Base-by-base conservation (phyloP, 306 rosid species). In the Dalbergia oliveri region DNA sequence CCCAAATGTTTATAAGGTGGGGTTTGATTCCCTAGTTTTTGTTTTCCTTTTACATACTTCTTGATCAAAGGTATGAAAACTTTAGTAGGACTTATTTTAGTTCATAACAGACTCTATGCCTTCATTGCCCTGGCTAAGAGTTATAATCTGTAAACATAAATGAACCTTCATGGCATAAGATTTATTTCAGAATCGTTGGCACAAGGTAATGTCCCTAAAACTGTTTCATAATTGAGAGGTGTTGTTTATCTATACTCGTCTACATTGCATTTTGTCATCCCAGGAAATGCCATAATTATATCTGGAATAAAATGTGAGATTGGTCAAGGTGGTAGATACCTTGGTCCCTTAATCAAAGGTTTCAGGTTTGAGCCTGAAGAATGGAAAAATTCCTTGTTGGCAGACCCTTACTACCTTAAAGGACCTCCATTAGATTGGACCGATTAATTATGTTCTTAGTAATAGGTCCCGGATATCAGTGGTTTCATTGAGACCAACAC, bases 1-100 rank as follows among this genome's bases (percentile, higher is more conserved):
- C 69, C 81, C 51, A 57, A 56, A 14, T 59, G 79, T 84, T 81
- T 81, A 84, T 49, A 21, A 79, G 66, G 53, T 71, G 82, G 70
- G 70, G 59, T 51, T 85, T 69, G 62, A 33, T 66, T 81, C 79
- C 73, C 54, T 14, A 15, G 65, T 73, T 73, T n/a, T 45, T 39
- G 6, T 53, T 53, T 45, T n/a, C 21, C 16, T 15, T 14, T 70
- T 63, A 8, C 37, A 37, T 76, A 44, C 57, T 23, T 81, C 41
- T 78, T 19, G 21, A 59, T 37, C 4, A 64, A 69, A 34, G 16
- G 6, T 16, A 44, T 72, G 71, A 79, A 60, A 54, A n/a, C 77
- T 72, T 69, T 80, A 63, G 44, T 62, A 37, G 18, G 78, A 72
- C 79, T 73, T 35, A 4, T 59, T 57, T 67, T 16, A 26, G 70